Base-by-base conservation (phyloP, 2,329 filamentous ascomycete genomes). In the Aspergillus latus region DNA sequence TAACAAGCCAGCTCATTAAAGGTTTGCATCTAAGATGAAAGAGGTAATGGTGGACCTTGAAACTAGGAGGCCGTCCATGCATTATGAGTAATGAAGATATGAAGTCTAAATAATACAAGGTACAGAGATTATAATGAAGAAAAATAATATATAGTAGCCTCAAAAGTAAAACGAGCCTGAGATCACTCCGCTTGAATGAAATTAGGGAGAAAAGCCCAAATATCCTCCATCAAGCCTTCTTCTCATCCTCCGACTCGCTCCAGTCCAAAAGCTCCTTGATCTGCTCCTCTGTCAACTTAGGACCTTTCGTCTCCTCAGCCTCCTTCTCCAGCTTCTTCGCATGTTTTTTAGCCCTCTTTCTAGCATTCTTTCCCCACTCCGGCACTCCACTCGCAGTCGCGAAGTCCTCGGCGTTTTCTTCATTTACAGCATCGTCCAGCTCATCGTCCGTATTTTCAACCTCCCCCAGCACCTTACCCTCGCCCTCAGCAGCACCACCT, bases 231-330 rank as follows among this genome's bases (percentile, higher is more conserved):
- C 46, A 58, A 32, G 49, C 52, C 62, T 66, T 68, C 61, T 66
- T 67, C 46, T 64, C 68, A 34, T 52, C 62, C 52, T 70, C 68
- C 2, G 63, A 63, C 8, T 74, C 69, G 82, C 67, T 85, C 80
- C 64, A 72, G 59, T 83, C 80, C 70, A 92, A 72, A 65, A 88
- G 84, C 73, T 92, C 86, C 68, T 85, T 82, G 64, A 92, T 88
- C 70, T 92, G 88, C 74, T 88, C 88, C 71, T 90, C 87, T 58
- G 88, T 84, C 62, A 89, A 81, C 56, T 87, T 84, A 64, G 87
- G 13, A 5, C 29, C 39, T 84, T 80, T 62, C 75, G 72, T 74
- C 83, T 78, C 60, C 89, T 39, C 87, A 62, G 85, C 79, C 47
- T 80, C 82, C 65, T 86, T 85, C 59, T 89, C 72, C 66, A 88